Evolutionary conservation across 2,329 filamentous ascomycete species (phyloP).

Genomic region (Aspergillus sclerotialis): DNA sequence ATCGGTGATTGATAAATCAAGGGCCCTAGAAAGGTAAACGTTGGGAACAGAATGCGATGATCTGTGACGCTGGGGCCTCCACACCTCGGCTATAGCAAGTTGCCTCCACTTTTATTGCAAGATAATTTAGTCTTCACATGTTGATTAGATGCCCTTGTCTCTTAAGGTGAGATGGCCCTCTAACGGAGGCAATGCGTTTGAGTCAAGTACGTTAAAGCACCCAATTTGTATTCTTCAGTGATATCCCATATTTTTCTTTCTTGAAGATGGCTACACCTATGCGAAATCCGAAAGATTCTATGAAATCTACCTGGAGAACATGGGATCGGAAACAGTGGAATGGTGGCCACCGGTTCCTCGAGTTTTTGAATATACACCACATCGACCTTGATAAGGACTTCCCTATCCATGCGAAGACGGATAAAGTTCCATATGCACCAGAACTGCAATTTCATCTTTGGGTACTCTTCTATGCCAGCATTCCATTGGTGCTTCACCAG

Average conservation of each 20-base stretch:
- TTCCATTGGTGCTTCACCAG: constrained; percentile 34
- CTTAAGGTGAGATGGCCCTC: too few species aligned
- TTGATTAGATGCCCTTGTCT: too few species aligned
- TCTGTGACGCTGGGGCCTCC: too few species aligned
- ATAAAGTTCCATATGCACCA: constrained; percentile 34
- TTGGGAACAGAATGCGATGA: too few species aligned
- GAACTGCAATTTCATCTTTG: constrained; percentile 30
- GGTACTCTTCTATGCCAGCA: constrained; percentile 32
- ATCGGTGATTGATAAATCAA: too few species aligned
- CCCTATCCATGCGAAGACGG: constrained; percentile 34
- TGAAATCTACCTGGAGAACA: constrained; percentile 35
- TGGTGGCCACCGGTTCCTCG: constrained; percentile 24
- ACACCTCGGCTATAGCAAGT: too few species aligned
- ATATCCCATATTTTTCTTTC: neutral
- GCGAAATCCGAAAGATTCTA: constrained; percentile 27
- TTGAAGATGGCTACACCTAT: neutral
- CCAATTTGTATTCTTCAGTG: too few species aligned
- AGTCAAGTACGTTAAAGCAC: too few species aligned
- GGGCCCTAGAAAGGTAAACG: too few species aligned
- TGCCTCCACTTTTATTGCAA: too few species aligned
- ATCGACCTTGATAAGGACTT: constrained; percentile 21
- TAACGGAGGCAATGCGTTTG: too few species aligned
- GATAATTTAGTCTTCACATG: too few species aligned
- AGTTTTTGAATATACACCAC: constrained; percentile 23
- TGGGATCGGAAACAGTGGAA: constrained; percentile 24